Percentiles rank a stretch among this genome's conserved stretches.
phyloP scores from a whole-genome alignment of 305 asterid genomes.

The Coffea humblotiana region DNA sequence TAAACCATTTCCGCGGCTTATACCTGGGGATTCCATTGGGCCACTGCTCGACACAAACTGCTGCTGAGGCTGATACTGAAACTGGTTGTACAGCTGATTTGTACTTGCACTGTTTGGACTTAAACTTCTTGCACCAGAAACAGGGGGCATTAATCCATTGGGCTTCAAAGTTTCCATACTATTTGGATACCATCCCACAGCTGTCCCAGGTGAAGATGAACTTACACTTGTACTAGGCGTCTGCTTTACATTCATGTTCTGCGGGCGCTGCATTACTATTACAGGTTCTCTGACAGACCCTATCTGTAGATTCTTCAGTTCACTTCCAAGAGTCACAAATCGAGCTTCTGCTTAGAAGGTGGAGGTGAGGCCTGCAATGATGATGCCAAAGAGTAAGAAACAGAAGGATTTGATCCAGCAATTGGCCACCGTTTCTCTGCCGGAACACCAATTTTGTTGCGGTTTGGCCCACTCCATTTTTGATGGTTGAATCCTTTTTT shows the following conservation, averaged over 20 bases:
- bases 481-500: constrained; percentile 53
- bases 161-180: constrained; percentile 39
- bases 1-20: constrained; percentile 38
- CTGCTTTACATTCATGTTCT: constrained; percentile 41
- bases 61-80: constrained; percentile 49
- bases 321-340: constrained; percentile 48
- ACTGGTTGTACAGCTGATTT: constrained; percentile 47
- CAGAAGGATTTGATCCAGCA: constrained; percentile 44
- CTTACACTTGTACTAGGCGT: constrained; percentile 41
- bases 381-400: constrained; percentile 47
- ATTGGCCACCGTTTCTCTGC: constrained; percentile 55
- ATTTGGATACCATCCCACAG: constrained; percentile 47
- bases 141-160: constrained; percentile 46
- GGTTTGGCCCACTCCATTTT: constrained; percentile 66
- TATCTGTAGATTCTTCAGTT: constrained; percentile 64
- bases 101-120: constrained; percentile 34
- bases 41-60: constrained; percentile 46
- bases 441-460: constrained; percentile 42
- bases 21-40: constrained; percentile 38
- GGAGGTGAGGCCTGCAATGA: constrained; percentile 58
- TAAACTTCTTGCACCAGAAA: constrained; percentile 45
- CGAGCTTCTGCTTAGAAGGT: constrained; percentile 39
- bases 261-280: constrained; percentile 66
- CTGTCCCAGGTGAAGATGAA: constrained; percentile 62
- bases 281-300: constrained; percentile 79